Conservation (phyloP, 177 flowering plant species). For the Vitis hybrid region DNA sequence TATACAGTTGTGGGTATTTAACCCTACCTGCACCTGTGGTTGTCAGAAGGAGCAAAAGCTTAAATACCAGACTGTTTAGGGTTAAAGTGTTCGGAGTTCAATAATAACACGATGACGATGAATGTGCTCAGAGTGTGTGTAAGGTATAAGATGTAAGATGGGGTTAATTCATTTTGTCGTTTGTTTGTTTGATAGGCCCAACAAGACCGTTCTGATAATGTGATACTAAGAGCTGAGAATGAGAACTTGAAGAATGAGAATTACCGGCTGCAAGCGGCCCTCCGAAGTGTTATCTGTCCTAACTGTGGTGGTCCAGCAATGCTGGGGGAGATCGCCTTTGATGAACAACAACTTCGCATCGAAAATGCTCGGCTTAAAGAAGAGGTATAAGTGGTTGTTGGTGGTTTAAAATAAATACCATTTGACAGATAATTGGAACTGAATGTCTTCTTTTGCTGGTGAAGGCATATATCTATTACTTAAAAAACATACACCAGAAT, state of each 20-base stretch:
- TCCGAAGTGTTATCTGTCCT: constrained; percentile 68
- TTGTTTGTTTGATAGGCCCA: constrained; percentile 54
- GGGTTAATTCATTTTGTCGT: background rate
- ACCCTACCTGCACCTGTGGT: constrained; percentile 27
- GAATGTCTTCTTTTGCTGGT: no score
- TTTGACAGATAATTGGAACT: no score
- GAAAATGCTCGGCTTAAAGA: constrained; percentile 93
- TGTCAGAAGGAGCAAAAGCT: background rate
- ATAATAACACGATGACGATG: background rate
- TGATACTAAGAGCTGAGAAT: constrained; percentile 70
- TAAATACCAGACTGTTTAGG: constrained; percentile 3
- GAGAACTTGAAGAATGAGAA: constrained; percentile 76
- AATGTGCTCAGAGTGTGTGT: background rate
- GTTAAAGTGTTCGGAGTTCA: background rate
- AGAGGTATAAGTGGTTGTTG: constrained; percentile 47
- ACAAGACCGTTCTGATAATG: constrained; percentile 84
- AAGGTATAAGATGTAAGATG: background rate
- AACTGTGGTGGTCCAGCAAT: constrained; percentile 77
- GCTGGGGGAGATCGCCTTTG: constrained; percentile 62
- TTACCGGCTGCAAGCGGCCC: constrained; percentile 64
- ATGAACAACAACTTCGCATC: constrained; percentile 79
- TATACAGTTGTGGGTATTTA: constrained; percentile 5
- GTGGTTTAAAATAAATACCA: no score
- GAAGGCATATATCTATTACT: no score
- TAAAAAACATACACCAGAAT: no score